Evolutionary conservation across 352 stramenopile species (phyloP), one percentile per base, ranked within the genome.

Genomic region (Phytopythium aichiense): DNA sequence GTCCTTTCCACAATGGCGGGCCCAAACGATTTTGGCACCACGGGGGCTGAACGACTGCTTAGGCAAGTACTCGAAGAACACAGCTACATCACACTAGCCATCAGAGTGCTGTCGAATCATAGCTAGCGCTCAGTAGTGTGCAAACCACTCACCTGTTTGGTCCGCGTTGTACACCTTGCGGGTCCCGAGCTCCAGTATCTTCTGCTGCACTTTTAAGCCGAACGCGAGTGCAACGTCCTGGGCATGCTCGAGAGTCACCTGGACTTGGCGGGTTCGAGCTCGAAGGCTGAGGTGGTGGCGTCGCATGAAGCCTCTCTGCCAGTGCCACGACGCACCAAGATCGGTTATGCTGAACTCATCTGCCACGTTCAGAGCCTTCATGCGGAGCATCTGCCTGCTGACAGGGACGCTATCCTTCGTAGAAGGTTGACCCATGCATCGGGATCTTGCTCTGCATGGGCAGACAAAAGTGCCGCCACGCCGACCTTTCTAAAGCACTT

Each of bases 61-160:
- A 0, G 60, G 65, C 1, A 68, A 12, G 42, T 71, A 67, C n/a
- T 68, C 42, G 20, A 71, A 71, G 48, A 58, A 65, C 2, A 64
- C 63, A 28, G 42, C 63, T 68, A 15, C 8, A 20, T 35, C 46
- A 16, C 22, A 28, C 42, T 31, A 58, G 28, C 60, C 12, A 52
- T 40, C 25, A 30, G 25, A 30, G 25, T 30, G 25, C 25, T 30
- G 25, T 30, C 25, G 25, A 30, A 30, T 30, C 25, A 30, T 30
- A 30, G 25, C 25, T 30, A 30, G 3, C 25, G 25, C 25, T 30
- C 25, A 30, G 25, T 9, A 57, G 38, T 20, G n/a, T 68, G 33
- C 4, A 53, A 57, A 9, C 23, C 25, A 53, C 25, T 30, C 25
- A 66, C 64, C 64, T 0, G 54, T 69, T 48, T 66, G 58, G 18